Evolutionary conservation across 805 yeast species (phyloP).

Genomic region (Pichia scutulata): DNA sequence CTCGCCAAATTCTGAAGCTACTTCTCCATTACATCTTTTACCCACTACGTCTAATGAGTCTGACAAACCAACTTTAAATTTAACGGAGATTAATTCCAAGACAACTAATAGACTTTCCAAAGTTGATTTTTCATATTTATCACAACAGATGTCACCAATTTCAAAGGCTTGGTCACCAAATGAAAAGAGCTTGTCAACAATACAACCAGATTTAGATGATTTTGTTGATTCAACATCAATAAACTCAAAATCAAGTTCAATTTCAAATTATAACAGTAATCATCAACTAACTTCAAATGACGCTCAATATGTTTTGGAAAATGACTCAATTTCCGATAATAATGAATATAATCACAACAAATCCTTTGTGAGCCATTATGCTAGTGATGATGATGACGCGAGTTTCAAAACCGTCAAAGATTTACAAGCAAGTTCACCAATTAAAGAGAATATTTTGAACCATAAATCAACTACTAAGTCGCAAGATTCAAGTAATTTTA

Average conservation of each 20-base stretch:
- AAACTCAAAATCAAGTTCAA: not conserved
- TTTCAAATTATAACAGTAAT: not conserved
- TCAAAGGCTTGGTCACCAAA: constrained; percentile 24
- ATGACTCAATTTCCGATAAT: not conserved
- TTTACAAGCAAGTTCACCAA: not conserved
- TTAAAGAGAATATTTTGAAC: not conserved
- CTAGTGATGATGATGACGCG: not conserved
- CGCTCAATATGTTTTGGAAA: constrained; percentile 3
- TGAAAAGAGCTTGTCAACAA: not conserved
- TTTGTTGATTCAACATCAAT: not conserved
- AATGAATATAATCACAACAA: not conserved
- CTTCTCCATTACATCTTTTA: constrained; percentile 20
- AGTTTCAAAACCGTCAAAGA: not conserved
- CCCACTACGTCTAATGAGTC: not conserved
- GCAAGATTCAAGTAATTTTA: not conserved
- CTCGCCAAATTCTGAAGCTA: constrained; percentile 19
- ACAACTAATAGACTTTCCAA: constrained; percentile 9
- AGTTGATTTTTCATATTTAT: constrained; percentile 22
- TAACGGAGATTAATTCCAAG: not conserved
- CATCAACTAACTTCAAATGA: not conserved
- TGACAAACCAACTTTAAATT: not conserved
- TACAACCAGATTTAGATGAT: constrained; percentile 1
- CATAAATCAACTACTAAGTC: not conserved
- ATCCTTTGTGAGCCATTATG: not conserved
- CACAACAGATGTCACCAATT: constrained; percentile 22